A percentile compares a stretch with the other conserved stretches of the same genome.
Conservation (phyloP, 2,329 filamentous ascomycete genomes). For the Hymenoscyphus occultus region DNA sequence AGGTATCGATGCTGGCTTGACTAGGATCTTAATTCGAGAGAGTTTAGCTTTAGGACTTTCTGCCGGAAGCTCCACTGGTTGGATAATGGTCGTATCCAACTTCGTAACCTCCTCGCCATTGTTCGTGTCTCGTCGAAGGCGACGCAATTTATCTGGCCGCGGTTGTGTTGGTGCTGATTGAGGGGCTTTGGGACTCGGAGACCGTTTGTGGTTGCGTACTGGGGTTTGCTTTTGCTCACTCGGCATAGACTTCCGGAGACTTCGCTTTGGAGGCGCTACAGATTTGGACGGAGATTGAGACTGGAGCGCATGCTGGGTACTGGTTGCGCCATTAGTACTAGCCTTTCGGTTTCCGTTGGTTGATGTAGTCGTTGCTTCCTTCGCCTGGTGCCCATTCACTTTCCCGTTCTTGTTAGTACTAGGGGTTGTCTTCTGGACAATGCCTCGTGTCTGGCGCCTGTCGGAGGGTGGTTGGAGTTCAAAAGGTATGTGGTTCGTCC, state of each 20-base stretch:
- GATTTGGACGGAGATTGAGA: constrained; percentile 29
- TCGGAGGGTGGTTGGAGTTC: constrained; percentile 50
- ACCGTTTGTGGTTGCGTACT: constrained; percentile 28
- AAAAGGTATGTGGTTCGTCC: constrained; percentile 55
- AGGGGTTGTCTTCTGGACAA: constrained; percentile 38
- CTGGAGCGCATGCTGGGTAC: constrained; percentile 22
- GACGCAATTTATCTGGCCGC: constrained; percentile 25
- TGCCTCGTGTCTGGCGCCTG: constrained; percentile 51
- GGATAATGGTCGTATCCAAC: constrained; percentile 12
- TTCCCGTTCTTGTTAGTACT: constrained; percentile 30
- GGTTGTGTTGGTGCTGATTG: constrained; percentile 24
- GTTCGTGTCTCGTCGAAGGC: constrained; percentile 29
- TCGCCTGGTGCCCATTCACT: constrained; percentile 23
- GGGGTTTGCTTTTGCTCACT: constrained; percentile 29
- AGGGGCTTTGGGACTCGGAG: constrained; percentile 17
- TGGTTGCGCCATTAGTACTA: constrained; percentile 19
- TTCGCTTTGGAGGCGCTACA: constrained; percentile 30
- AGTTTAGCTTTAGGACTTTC: constrained; percentile 32
- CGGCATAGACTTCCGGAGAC: constrained; percentile 31
- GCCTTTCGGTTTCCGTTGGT: constrained; percentile 27
- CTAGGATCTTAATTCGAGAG: constrained; percentile 50
- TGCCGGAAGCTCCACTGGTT: constrained; percentile 23
- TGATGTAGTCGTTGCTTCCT: constrained; percentile 22
- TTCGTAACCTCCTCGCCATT: constrained; percentile 20
- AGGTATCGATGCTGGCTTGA: constrained; percentile 50